Evolutionary conservation across 148 eudicot genomes (phyloP).

Genomic region (Gaultheria prostrata): DNA sequence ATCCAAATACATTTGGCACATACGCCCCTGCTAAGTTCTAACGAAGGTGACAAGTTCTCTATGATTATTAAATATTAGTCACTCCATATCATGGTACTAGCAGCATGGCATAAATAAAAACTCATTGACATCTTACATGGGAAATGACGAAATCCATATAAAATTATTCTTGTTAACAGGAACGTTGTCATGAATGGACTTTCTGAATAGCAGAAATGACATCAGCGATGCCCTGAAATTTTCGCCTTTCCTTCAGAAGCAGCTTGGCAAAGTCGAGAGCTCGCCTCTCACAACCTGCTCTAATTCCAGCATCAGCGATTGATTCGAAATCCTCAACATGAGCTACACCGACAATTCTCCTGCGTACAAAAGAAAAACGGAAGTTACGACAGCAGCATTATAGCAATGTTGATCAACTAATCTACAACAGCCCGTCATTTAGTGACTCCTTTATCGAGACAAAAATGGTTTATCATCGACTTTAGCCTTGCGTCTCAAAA

Average conservation of each 20-base stretch:
- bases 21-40: no score
- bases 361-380: slow-evolving; percentile 22
- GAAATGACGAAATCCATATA: no score
- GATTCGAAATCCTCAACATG: slow-evolving; percentile 96
- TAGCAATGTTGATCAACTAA: not conserved
- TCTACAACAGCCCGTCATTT: not conserved
- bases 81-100: no score
- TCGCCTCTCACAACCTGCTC: slow-evolving; percentile 79
- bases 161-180: no score
- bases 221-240: slow-evolving; percentile 50
- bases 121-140: no score
- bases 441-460: not conserved
- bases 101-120: no score
- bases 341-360: slow-evolving; percentile 95
- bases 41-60: no score
- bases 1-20: no score
- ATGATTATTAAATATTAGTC: no score
- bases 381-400: not conserved
- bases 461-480: not conserved
- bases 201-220: slow-evolving; percentile 51
- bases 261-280: slow-evolving; percentile 83
- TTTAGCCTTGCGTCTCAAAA: not conserved
- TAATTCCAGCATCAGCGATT: slow-evolving; percentile 45
- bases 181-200: slow-evolving; percentile 20
- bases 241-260: slow-evolving; percentile 64